Conservation (phyloP, 2,329 filamentous ascomycete genomes). For the Pseudocercospora eumusae region DNA sequence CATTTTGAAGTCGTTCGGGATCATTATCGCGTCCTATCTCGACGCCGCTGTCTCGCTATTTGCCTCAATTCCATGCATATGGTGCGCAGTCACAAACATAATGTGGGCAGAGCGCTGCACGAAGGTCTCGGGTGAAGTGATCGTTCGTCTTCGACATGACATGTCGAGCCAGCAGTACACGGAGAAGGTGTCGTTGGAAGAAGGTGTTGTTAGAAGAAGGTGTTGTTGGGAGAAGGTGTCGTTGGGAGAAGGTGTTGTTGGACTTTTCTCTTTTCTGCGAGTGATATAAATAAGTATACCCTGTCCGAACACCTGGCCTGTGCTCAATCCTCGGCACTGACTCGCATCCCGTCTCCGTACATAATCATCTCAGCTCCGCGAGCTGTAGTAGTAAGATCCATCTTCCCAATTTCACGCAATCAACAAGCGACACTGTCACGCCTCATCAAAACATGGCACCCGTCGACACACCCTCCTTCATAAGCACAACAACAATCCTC, state of each 20-base stretch:
- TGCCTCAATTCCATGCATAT: not conserved
- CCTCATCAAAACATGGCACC: constrained; percentile 8
- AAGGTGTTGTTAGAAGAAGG: no score
- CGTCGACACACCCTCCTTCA: constrained; percentile 29
- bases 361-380: not conserved
- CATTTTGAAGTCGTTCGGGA: not conserved
- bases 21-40: not conserved
- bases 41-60: not conserved
- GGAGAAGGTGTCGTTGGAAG: not conserved
- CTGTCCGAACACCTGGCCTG: not conserved
- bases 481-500: constrained; percentile 55
- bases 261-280: not conserved
- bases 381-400: not conserved
- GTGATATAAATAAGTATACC: not conserved
- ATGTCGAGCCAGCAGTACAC: not conserved
- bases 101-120: not conserved
- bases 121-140: not conserved
- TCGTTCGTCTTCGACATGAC: no score
- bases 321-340: not conserved
- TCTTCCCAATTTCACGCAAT: not conserved
- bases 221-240: no score
- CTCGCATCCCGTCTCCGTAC: not conserved
- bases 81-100: not conserved
- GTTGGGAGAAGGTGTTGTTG: no score
- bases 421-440: no score